These are phyloP conservation scores for Fusarium ramigenum DNA, from an alignment of 2,329 filamentous ascomycete species.

Conservation along the genomic window DNA sequence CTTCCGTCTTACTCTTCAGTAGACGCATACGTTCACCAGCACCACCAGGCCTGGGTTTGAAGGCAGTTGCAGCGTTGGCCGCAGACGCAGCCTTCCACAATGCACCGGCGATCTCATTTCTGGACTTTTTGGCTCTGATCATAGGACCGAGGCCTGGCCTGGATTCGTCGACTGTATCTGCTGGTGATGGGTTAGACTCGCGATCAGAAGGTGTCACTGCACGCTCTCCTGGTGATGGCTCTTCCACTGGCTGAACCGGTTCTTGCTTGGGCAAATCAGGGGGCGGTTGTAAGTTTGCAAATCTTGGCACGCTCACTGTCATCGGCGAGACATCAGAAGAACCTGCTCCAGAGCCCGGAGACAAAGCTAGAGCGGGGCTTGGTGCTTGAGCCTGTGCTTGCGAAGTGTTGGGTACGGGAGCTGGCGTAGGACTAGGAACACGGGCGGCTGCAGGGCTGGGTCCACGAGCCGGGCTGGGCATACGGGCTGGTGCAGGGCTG, in stretches of 20 bases:
- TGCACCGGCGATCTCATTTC: conserved; percentile 76
- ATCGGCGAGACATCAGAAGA: conserved; percentile 39
- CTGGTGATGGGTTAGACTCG: conserved; percentile 6
- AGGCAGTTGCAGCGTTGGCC: conserved; percentile 63
- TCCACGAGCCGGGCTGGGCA: neutral
- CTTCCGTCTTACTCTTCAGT: conserved; percentile 63
- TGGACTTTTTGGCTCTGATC: conserved; percentile 82
- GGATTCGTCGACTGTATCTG: conserved; percentile 21
- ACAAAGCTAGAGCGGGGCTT: conserved; percentile 4
- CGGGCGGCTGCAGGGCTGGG: conserved; percentile 10
- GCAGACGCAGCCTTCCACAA: conserved; percentile 77
- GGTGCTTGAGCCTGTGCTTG: conserved; percentile 5
- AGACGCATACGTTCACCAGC: conserved; percentile 81
- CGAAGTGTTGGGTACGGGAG: conserved; percentile 2
- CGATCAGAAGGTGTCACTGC: conserved; percentile 33
- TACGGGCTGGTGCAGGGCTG: neutral
- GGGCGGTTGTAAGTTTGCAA: conserved; percentile 23
- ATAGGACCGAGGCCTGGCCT: conserved; percentile 75
- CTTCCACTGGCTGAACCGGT: conserved; percentile 7
- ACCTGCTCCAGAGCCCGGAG: conserved; percentile 20
- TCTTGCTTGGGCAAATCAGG: conserved; percentile 33
- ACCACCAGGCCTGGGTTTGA: conserved; percentile 89
- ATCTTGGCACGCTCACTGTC: conserved; percentile 37
- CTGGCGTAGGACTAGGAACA: neutral
- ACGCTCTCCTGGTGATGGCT: conserved; percentile 16